Base-by-base conservation (phyloP, 2,329 filamentous ascomycete species). In the Cordyceps tenuipes region DNA sequence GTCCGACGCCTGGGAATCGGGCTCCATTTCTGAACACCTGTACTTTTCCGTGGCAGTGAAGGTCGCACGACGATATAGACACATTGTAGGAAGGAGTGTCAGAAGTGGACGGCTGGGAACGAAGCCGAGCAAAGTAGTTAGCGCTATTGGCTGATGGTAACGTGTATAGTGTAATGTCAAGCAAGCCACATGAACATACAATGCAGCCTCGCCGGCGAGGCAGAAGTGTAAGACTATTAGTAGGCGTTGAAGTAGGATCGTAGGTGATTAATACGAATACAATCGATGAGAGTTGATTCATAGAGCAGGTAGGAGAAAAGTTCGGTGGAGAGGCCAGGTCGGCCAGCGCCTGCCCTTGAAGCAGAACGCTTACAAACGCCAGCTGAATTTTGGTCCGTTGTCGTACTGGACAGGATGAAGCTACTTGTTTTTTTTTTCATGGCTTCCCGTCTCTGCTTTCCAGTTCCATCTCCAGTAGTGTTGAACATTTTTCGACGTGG, bases 141-240 rank as follows among this genome's bases (percentile, higher is more conserved):
- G 57, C 57, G 41, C 50, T 34, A 13, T 41, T 23, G 31, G 44
- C 47, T 26, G 19, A 46, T 29, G 34, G 15, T 12, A 21, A 51
- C 36, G 47, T 44, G 36, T 34, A 44, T 39, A 15, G 9, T 43
- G 23, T 23, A 2, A 23, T n/a, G 19, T 17, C 39, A 17, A n/a
- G 19, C 49, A 59, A 46, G 49, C 15, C 50, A 54, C 43, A 54
- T 54, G 43, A 48, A 48, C 17, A 6, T 48, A 21, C 9, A 12
- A 60, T 54, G 44, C 50, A 60, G 54, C 43, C 57, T 48, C 31
- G 57, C 50, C 57, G 31, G 31, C 50, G 31, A 54, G 50, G 50
- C 21, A 29, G n/a, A 47, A 29, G 34, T 19, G 46, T 31, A 41
- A 3, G 34, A n/a, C 21, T 19, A 17, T 17, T 19, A 34, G 3